Percentiles rank a stretch among this genome's conserved stretches.
phyloP scores from a whole-genome alignment of 2,329 filamentous ascomycete species.

The Paecilomyces sp. region DNA sequence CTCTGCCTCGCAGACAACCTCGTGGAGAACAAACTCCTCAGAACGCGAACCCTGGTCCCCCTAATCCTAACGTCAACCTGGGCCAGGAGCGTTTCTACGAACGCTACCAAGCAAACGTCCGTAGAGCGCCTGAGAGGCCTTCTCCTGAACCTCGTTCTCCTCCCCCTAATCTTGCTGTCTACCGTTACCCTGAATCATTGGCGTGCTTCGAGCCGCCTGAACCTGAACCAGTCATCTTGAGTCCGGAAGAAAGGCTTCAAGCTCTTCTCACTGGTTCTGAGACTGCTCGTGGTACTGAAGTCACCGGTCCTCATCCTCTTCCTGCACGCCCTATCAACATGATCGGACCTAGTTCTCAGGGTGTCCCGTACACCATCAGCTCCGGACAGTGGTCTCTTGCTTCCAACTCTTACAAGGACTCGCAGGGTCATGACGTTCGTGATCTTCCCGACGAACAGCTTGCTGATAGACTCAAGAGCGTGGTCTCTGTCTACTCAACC shows the following conservation, averaged over 20 bases:
- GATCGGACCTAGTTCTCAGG: slow-evolving; percentile 10
- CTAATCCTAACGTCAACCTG: not conserved
- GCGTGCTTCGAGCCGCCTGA: not conserved
- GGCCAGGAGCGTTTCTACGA: not conserved
- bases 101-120: not conserved
- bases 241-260: not conserved
- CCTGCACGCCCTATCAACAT: slow-evolving; percentile 7
- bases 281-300: not conserved
- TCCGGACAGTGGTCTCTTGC: slow-evolving; percentile 22
- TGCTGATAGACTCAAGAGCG: slow-evolving; percentile 16
- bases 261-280: not conserved
- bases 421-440: slow-evolving; percentile 6
- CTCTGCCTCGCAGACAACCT: not conserved
- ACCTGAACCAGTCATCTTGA: not conserved
- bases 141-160: not conserved
- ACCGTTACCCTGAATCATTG: not conserved
- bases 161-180: not conserved
- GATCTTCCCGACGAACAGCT: slow-evolving; percentile 11
- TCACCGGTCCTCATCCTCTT: not conserved
- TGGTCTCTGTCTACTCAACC: slow-evolving; percentile 23
- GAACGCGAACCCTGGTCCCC: not conserved
- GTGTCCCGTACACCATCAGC: slow-evolving; percentile 23
- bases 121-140: not conserved
- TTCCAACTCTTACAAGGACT: slow-evolving; percentile 4
- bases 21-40: not conserved